Conservation (phyloP, 352 stramenopile genomes). For the Globisporangium lucens region DNA sequence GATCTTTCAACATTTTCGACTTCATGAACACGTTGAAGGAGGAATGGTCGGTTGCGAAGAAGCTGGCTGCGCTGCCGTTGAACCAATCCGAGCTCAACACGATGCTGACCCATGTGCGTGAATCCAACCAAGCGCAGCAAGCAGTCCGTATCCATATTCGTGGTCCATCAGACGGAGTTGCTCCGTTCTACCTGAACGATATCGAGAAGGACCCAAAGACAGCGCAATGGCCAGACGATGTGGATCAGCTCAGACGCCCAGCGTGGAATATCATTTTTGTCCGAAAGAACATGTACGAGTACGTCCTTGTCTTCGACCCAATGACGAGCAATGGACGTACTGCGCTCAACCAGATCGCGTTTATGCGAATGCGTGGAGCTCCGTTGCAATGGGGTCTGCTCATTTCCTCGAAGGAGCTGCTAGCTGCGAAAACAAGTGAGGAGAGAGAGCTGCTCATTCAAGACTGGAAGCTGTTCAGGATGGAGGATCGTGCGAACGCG, state of each 20-base stretch:
- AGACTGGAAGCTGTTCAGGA: slow-evolving; percentile 35
- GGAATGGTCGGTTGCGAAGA: slow-evolving; percentile 74
- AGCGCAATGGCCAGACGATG: slow-evolving; percentile 40
- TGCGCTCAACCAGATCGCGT: slow-evolving; percentile 56
- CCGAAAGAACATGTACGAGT: slow-evolving; percentile 87
- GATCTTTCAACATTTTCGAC: slow-evolving; percentile 92
- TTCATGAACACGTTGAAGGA: slow-evolving; percentile 79
- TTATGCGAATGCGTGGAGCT: slow-evolving; percentile 68
- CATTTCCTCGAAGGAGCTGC: slow-evolving; percentile 65
- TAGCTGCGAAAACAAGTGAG: slow-evolving; percentile 40
- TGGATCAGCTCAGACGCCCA: slow-evolving; percentile 44
- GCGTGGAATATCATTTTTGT: slow-evolving; percentile 85
- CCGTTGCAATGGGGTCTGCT: slow-evolving; percentile 77
- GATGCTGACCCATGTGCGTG: slow-evolving; percentile 61
- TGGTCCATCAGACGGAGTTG: slow-evolving; percentile 47
- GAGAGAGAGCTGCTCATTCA: slow-evolving; percentile 40
- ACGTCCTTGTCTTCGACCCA: slow-evolving; percentile 70
- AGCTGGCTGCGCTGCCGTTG: slow-evolving; percentile 50
- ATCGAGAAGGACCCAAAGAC: slow-evolving; percentile 71
- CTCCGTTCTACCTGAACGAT: slow-evolving; percentile 79
- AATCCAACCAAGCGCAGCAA: slow-evolving; percentile 40
- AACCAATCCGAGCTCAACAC: slow-evolving; percentile 41
- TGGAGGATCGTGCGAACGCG: slow-evolving; percentile 45
- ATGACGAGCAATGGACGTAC: slow-evolving; percentile 41
- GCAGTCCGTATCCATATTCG: slow-evolving; percentile 65